These are phyloP conservation scores for Fusarium fracticaudum DNA, from an alignment of 2,329 filamentous ascomycete genomes.

Conservation along the genomic window DNA sequence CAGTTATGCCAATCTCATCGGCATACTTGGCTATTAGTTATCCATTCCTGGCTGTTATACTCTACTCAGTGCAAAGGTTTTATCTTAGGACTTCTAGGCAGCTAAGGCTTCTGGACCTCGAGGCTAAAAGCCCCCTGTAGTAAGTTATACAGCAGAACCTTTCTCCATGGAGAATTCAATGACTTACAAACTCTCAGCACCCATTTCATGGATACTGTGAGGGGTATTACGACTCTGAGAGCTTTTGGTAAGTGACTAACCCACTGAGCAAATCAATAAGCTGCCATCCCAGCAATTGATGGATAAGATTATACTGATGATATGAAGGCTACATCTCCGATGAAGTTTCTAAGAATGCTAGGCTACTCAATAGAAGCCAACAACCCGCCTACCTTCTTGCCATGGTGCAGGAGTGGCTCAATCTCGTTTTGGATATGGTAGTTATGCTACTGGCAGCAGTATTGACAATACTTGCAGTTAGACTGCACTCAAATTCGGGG, in stretches of 20 bases:
- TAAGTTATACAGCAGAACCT: background rate
- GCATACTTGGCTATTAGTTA: conserved; percentile 60
- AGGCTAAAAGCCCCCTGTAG: conserved; percentile 64
- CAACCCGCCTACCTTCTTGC: conserved; percentile 66
- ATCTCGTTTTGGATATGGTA: conserved; percentile 59
- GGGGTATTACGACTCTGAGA: conserved; percentile 63
- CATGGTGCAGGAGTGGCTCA: conserved; percentile 68
- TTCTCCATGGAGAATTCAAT: background rate
- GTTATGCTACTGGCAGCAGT: conserved; percentile 59
- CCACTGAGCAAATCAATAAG: conserved; percentile 22
- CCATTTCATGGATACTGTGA: conserved; percentile 66
- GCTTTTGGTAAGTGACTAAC: conserved; percentile 61
- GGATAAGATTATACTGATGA: background rate
- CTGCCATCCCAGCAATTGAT: background rate
- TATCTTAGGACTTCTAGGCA: conserved; percentile 71
- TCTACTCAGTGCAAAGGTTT: conserved; percentile 64
- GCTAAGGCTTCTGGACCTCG: conserved; percentile 67
- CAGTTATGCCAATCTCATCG: conserved; percentile 55
- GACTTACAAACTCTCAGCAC: conserved; percentile 40
- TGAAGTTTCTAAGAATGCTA: conserved; percentile 53
- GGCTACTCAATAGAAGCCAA: conserved; percentile 63
- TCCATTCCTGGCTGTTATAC: conserved; percentile 56
- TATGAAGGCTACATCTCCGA: background rate
- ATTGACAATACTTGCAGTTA: conserved; percentile 58
- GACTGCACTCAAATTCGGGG: conserved; percentile 47